Evolutionary conservation across 208 protist genomes (phyloP).

Genomic region (Wallacemonas rigidus): DNA sequence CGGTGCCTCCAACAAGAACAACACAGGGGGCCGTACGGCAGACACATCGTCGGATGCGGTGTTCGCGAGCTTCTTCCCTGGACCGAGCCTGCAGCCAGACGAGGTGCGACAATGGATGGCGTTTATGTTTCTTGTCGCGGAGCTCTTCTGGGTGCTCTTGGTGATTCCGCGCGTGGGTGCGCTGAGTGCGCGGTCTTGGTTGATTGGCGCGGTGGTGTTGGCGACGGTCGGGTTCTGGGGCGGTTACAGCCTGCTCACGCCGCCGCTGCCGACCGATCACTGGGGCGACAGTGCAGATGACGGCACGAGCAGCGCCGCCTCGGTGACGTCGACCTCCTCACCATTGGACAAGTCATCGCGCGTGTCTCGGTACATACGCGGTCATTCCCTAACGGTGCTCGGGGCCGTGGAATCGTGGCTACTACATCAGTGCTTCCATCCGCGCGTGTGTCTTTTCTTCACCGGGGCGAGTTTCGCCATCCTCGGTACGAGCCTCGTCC

Average conservation of each 20-base stretch:
- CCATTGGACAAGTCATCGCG: not conserved
- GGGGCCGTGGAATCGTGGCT: constrained; percentile 4
- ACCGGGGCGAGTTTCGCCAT: constrained; percentile 33
- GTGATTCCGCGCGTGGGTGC: constrained; percentile 11
- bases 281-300: not conserved
- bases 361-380: too few relatives aligned
- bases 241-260: constrained; percentile 7
- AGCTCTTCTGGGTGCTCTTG: constrained; percentile 9
- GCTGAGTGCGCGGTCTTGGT: not conserved
- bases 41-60: not conserved
- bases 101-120: constrained; percentile 12
- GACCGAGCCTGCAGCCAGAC: constrained; percentile 11
- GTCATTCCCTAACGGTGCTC: too few relatives aligned
- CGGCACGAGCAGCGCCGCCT: not conserved
- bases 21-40: not conserved
- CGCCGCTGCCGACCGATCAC: constrained; percentile 9
- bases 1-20: not conserved
- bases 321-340: not conserved
- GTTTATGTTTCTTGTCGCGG: constrained; percentile 12
- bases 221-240: not conserved
- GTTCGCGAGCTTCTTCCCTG: not conserved
- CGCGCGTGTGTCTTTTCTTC: constrained; percentile 20
- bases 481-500: constrained; percentile 36
- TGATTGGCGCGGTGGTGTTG: constrained; percentile 7
- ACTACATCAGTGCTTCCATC: constrained; percentile 10